phyloP scores from a whole-genome alignment of 345 rosid genomes.

The Citrus cavaleriei region DNA sequence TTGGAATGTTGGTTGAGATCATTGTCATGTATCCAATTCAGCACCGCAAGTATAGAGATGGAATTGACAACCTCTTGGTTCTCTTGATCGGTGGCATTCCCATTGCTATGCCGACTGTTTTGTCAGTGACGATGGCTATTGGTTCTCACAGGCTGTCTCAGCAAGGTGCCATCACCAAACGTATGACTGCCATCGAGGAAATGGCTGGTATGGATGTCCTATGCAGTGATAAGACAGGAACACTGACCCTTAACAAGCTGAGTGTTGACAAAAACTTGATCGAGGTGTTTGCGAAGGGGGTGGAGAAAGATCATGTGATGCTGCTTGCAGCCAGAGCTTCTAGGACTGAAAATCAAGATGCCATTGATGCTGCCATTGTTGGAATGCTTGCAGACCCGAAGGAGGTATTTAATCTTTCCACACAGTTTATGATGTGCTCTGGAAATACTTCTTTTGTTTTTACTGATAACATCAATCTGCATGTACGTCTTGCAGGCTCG shows the following conservation, averaged over 20 bases:
- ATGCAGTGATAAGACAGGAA: constrained; percentile 87
- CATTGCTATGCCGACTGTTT: constrained; percentile 81
- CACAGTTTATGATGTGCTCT: background rate
- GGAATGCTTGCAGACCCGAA: constrained; percentile 84
- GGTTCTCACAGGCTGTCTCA: constrained; percentile 73
- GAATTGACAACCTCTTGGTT: constrained; percentile 79
- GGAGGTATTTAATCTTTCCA: constrained; percentile 42
- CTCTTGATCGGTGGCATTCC: constrained; percentile 93
- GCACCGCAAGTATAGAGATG: constrained; percentile 56
- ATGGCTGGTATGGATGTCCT: constrained; percentile 96
- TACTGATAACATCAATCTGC: background rate
- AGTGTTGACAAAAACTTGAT: constrained; percentile 68
- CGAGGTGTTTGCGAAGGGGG: constrained; percentile 68
- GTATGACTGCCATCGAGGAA: constrained; percentile 92
- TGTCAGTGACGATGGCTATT: constrained; percentile 89
- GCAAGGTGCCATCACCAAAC: constrained; percentile 88
- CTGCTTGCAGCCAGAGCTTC: constrained; percentile 84
- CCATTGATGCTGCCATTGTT: constrained; percentile 85
- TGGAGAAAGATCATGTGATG: constrained; percentile 59
- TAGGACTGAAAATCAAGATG: constrained; percentile 86
- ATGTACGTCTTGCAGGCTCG: constrained; percentile 47
- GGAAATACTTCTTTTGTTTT: background rate
- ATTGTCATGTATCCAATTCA: constrained; percentile 86
- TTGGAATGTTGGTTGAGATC: constrained; percentile 66
- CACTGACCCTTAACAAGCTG: constrained; percentile 78